Base-by-base conservation (phyloP, 345 rosid genomes). In the Eucalyptus regnans region DNA sequence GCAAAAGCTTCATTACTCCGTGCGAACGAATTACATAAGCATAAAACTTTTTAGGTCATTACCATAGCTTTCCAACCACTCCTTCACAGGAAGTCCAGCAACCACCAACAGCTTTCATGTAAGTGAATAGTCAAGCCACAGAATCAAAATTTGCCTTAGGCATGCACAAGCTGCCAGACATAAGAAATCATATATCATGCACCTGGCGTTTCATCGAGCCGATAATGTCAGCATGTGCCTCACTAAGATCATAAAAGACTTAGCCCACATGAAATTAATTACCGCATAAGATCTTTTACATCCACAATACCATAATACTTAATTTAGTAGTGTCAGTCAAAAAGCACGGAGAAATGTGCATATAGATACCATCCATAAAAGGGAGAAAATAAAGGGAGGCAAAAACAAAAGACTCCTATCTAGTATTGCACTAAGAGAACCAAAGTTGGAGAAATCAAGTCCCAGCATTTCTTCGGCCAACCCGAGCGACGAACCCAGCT, bases 401-500 rank as follows among this genome's bases (percentile, higher is more conserved):
- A 76, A 76, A 11, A 76, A 76, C 29, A 76, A 43, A 41, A 76
- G 48, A 41, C 48, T 76, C 48, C 14, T 10, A 76, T 76, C 84
- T 76, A 76, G 43, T 41, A 76, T 20, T 41, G 48, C 48, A 76
- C 7, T 8, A 41, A 76, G 84, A 76, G 84, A 41, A 41, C 43
- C 84, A 41, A 41, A 20, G 48, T 22, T 11, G 15, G 29, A 76
- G 48, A 50, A 10, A 88, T 92, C 81, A 96, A 52, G 97, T 92
- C 88, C 95, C 95, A n/a, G 96, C 87, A 84, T 93, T 96, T 88
- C 98, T 95, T 27, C 99, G 96, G 86, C 99, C 99, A 89, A 97
- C 99, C 89, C 97, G 99, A n/a, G 99, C 99, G 87, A 96, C 97
- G 52, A 96, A 98, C 87, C 99, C 99, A 90, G 97, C 96, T 93